phyloP scores from a whole-genome alignment of 495 filamentous ascomycete species.

The Daldinia bambusicola region DNA sequence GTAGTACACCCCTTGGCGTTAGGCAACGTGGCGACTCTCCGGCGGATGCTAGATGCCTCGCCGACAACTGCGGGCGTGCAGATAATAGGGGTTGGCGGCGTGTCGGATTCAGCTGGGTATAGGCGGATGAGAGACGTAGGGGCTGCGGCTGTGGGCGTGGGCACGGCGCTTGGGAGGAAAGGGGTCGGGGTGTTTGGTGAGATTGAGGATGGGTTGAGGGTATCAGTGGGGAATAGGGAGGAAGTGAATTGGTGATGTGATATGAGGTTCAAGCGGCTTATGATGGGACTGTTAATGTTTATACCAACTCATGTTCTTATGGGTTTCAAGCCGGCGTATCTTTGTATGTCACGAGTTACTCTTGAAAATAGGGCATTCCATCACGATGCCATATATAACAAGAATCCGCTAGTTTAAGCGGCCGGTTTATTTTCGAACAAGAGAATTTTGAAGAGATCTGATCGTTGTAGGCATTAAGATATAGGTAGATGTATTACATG shows the following conservation, averaged over 20 bases:
- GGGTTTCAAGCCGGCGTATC: too few relatives aligned
- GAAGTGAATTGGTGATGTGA: constrained; percentile 3
- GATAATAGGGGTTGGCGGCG: constrained; percentile 75
- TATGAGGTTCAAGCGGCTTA: too few relatives aligned
- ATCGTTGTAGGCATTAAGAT: not conserved
- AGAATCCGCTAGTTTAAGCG: too few relatives aligned
- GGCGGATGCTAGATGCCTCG: constrained; percentile 61
- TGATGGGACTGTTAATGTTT: too few relatives aligned
- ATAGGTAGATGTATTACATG: not conserved
- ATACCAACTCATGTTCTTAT: too few relatives aligned
- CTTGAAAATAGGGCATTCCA: too few relatives aligned
- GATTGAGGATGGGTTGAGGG: constrained; percentile 51
- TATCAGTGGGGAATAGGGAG: not conserved
- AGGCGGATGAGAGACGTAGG: constrained; percentile 71
- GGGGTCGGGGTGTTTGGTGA: constrained; percentile 69
- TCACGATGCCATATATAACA: too few relatives aligned
- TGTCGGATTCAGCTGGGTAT: constrained; percentile 66
- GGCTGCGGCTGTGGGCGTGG: constrained; percentile 69
- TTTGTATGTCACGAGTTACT: too few relatives aligned
- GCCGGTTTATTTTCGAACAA: not conserved
- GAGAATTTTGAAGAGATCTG: not conserved
- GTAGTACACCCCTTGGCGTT: constrained; percentile 74
- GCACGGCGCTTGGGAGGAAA: constrained; percentile 69
- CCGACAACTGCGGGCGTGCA: constrained; percentile 52
- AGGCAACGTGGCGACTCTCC: constrained; percentile 72